phyloP scores from a whole-genome alignment of 1,284 basidiomycete genomes.

The Cryptococcus jaspeensis region DNA sequence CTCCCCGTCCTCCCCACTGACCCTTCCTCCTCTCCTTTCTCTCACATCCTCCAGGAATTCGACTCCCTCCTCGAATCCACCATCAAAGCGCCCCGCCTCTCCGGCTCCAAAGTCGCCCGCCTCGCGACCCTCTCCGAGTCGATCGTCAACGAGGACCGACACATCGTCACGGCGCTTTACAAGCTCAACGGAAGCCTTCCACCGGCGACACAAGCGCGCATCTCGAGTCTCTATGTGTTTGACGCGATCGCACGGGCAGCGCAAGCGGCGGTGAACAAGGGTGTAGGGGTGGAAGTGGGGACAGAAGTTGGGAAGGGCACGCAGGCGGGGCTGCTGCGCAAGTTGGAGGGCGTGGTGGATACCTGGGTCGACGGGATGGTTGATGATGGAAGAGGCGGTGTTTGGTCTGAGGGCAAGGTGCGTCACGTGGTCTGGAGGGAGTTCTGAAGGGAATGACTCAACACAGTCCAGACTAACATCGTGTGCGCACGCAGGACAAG shows the following conservation, averaged over 20 bases:
- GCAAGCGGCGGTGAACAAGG: conserved; percentile 65
- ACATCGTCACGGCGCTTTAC: conserved; percentile 81
- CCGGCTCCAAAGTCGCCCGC: conserved; percentile 73
- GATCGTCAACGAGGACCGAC: conserved; percentile 69
- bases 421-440: conserved; percentile 52
- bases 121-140: conserved; percentile 71
- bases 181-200: conserved; percentile 76
- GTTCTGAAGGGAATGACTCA: conserved; percentile 2
- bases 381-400: conserved; percentile 55
- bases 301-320: conserved; percentile 59
- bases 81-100: conserved; percentile 74
- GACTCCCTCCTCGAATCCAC: conserved; percentile 73
- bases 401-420: conserved; percentile 72
- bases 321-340: conserved; percentile 74
- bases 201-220: conserved; percentile 59
- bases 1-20: conserved; percentile 10
- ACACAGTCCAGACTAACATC: neutral
- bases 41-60: conserved; percentile 60
- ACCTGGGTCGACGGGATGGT: conserved; percentile 78
- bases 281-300: conserved; percentile 60
- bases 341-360: conserved; percentile 81
- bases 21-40: neutral
- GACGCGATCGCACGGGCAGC: conserved; percentile 84
- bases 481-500: conserved; percentile 70
- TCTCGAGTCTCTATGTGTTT: conserved; percentile 82